phyloP scores from a whole-genome alignment of 1,284 basidiomycete genomes.

The Flammula alnicola region DNA sequence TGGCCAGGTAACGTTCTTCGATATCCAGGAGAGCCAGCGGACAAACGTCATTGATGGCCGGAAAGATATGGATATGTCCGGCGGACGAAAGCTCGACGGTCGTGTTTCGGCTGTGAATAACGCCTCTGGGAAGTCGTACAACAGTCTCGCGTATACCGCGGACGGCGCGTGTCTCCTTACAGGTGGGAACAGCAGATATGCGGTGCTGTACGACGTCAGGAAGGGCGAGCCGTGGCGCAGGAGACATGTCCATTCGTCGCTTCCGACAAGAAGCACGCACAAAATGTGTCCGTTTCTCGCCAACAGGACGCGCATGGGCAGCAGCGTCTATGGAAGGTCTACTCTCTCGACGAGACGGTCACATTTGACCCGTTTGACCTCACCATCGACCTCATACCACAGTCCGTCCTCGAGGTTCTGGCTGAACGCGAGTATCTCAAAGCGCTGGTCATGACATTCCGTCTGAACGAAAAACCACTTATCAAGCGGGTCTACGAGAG shows the following conservation, averaged over 20 bases:
- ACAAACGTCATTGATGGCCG: conserved; percentile 91
- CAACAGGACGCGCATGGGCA: conserved; percentile 94
- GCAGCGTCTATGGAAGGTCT: conserved; percentile 96
- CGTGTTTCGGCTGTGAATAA: conserved; percentile 90
- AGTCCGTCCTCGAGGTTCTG: conserved; percentile 74
- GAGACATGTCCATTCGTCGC: conserved; percentile 87
- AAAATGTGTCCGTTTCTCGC: conserved; percentile 92
- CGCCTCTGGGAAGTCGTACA: conserved; percentile 88
- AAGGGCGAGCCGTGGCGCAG: conserved; percentile 81
- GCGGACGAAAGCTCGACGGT: conserved; percentile 91
- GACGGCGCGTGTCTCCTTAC: conserved; percentile 93
- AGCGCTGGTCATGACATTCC: conserved; percentile 90
- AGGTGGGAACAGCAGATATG: conserved; percentile 96
- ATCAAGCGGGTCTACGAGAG: conserved; percentile 83
- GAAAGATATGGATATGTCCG: conserved; percentile 92
- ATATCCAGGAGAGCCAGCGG: conserved; percentile 83
- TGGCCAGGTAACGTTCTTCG: conserved; percentile 93
- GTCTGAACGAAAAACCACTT: conserved; percentile 83
- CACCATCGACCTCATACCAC: conserved; percentile 93
- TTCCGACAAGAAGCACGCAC: conserved; percentile 90
- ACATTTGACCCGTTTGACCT: conserved; percentile 97
- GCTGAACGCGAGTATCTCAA: conserved; percentile 77
- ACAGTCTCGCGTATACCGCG: conserved; percentile 91
- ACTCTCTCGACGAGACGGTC: conserved; percentile 88
- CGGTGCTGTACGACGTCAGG: conserved; percentile 91